These are phyloP conservation scores for Carex littledalei DNA, from an alignment of 176 grass and related monocot genomes.

Conservation along the genomic window DNA sequence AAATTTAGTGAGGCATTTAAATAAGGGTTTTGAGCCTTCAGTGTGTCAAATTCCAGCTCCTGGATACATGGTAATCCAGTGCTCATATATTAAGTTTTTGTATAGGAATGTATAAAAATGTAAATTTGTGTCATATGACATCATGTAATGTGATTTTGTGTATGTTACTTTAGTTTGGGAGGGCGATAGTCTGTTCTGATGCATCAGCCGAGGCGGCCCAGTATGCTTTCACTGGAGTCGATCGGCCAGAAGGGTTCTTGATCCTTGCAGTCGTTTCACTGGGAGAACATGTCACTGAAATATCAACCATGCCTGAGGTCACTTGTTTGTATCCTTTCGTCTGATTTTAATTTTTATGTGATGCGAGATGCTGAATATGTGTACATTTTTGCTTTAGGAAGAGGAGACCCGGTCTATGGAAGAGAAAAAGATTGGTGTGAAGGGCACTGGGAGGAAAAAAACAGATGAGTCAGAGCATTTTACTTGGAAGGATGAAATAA, in stretches of 20 bases:
- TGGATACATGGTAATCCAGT: constrained; percentile 62
- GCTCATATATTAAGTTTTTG: neutral
- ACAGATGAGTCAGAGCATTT: constrained; percentile 59
- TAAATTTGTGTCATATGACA: neutral
- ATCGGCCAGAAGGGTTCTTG: constrained; percentile 63
- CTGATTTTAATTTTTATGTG: neutral
- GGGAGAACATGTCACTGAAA: constrained; percentile 50
- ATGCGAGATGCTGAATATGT: neutral
- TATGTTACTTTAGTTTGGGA: constrained; percentile 45
- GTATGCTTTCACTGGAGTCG: constrained; percentile 67
- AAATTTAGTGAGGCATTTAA: constrained; percentile 60
- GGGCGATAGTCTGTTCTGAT: constrained; percentile 66
- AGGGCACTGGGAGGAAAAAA: constrained; percentile 55
- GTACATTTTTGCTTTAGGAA: too few relatives aligned
- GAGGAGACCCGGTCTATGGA: constrained; percentile 43
- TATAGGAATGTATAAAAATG: neutral
- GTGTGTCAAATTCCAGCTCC: constrained; percentile 64
- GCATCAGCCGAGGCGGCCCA: constrained; percentile 59
- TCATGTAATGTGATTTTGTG: neutral
- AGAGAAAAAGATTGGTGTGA: constrained; percentile 49
- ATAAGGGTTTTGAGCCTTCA: constrained; percentile 50
- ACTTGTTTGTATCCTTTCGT: neutral
- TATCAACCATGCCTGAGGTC: constrained; percentile 32
- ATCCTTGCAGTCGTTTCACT: constrained; percentile 53
- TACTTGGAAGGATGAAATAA: constrained; percentile 64